These are phyloP conservation scores for Mycena galericulata DNA, from an alignment of 768 basidiomycete species.

Conservation along the genomic window DNA sequence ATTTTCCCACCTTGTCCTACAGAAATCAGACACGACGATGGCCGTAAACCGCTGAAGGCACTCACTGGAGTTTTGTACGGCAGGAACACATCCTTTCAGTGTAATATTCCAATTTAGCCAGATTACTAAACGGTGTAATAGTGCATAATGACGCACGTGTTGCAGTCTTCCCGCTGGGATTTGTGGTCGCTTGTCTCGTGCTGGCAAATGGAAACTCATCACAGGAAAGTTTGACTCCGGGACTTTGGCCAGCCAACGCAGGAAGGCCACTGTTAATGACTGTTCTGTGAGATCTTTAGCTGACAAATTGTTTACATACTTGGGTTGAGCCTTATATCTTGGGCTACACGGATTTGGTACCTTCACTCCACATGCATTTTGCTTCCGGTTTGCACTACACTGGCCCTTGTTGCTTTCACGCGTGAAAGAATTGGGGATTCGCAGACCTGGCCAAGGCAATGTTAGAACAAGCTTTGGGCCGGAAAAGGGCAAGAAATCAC, in stretches of 20 bases:
- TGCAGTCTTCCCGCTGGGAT: not conserved
- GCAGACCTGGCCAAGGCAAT: not conserved
- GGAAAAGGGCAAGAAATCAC: not conserved
- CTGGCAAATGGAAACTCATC: slow-evolving; percentile 5
- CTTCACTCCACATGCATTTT: not conserved
- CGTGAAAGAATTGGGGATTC: not conserved
- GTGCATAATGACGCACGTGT: not conserved
- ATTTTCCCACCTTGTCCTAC: slow-evolving; percentile 6
- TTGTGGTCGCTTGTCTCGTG: not conserved
- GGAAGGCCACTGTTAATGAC: not conserved
- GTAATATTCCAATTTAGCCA: not conserved
- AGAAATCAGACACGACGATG: not conserved
- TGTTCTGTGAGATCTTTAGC: not conserved
- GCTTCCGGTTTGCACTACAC: not conserved
- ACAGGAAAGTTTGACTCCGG: not conserved
- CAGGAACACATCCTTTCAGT: not conserved
- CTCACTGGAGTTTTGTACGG: not conserved
- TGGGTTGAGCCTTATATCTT: not conserved
- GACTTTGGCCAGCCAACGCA: not conserved
- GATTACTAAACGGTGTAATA: no score
- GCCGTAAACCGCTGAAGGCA: not conserved
- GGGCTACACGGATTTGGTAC: not conserved
- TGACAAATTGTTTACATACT: not conserved
- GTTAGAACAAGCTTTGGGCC: not conserved
- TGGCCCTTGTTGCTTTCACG: not conserved